Base-by-base conservation (phyloP, 164 flowering plant genomes). In the Sedum album region DNA sequence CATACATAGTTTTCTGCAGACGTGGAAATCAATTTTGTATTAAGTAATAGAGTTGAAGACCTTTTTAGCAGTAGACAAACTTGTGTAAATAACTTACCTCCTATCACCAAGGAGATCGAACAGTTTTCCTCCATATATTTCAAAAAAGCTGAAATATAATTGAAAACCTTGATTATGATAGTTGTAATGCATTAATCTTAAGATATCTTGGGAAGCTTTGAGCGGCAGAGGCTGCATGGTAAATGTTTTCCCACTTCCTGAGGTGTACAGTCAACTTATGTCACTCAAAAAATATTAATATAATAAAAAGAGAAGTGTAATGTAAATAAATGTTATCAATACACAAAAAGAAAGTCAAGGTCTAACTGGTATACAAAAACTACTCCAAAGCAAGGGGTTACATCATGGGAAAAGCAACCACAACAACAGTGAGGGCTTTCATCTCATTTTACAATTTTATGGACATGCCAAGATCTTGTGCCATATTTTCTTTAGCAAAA, bases 161-260 rank as follows among this genome's bases (percentile, higher is more conserved):
- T 86, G 90, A 75, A 89, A 93, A 15, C 96, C 93, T 78, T 90
- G 98, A 76, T 81, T 89, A 26, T 87, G 76, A 75, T 90, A 86
- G 8, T 82, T 79, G 63, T 81, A 87, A 48, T 82, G 85, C 88
- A 93, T 86, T 46, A 89, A 73, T 70, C 83, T 82, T 66, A 93
- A 73, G 68, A 90, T 88, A 74, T 90, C 98, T 48, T 85, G 80
- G 15, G 93, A 88, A 65, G 97, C 97, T 79, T 86, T 86, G 26
- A 91, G 81, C 42, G 97, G 97, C 73, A 91, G 67, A 31, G 98
- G 98, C 64, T 93, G 87, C 98, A 93, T 93, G 3, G 98, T 93
- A 66, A 68, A 93, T 23, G 98, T 90, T 73, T 93, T 93, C 25
- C 98, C 98, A 82, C 98, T 93, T 28, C 98, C 98, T 93, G 86